Percentiles rank a stretch among this genome's conserved stretches.
phyloP scores from a whole-genome alignment of 2,329 filamentous ascomycete genomes.

The Colletotrichum sp. region DNA sequence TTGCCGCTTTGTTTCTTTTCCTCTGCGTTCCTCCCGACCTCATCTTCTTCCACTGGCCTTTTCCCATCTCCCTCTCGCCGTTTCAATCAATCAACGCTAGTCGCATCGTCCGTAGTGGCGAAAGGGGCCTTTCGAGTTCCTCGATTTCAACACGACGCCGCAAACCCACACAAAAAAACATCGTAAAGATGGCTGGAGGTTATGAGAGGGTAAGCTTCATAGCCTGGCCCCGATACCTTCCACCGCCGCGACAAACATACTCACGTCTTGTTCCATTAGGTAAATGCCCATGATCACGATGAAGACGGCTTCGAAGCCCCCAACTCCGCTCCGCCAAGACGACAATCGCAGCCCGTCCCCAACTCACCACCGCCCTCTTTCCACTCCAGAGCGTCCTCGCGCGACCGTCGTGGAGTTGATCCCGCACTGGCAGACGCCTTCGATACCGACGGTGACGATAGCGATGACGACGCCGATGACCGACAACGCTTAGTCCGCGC shows the following conservation, averaged over 20 bases:
- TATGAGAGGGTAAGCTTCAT: constrained; percentile 61
- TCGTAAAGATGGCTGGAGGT: constrained; percentile 53
- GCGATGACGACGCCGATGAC: constrained; percentile 79
- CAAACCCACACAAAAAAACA: not conserved
- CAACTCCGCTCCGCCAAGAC: constrained; percentile 33
- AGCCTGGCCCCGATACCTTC: not conserved
- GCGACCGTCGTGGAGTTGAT: constrained; percentile 60
- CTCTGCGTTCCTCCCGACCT: not conserved
- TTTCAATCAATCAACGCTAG: constrained; percentile 6
- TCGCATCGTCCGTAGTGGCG: constrained; percentile 18
- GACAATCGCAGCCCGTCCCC: constrained; percentile 43
- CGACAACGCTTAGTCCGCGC: constrained; percentile 84
- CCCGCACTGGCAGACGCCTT: constrained; percentile 92
- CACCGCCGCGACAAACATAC: not conserved
- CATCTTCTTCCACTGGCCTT: not conserved
- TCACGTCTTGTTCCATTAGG: constrained; percentile 40
- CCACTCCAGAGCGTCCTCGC: constrained; percentile 77
- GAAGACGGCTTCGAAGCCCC: constrained; percentile 52
- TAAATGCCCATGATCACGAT: constrained; percentile 65
- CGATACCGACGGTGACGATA: constrained; percentile 79
- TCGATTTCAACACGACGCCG: not conserved
- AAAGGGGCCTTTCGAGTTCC: not conserved
- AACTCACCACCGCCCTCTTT: constrained; percentile 82
- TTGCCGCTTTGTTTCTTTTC: constrained; percentile 16
- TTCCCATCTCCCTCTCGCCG: not conserved